Evolutionary conservation across 2,329 filamentous ascomycete genomes (phyloP), one percentile per base, ranked within the genome.

Genomic region (Colletotrichum nymphaeae): DNA sequence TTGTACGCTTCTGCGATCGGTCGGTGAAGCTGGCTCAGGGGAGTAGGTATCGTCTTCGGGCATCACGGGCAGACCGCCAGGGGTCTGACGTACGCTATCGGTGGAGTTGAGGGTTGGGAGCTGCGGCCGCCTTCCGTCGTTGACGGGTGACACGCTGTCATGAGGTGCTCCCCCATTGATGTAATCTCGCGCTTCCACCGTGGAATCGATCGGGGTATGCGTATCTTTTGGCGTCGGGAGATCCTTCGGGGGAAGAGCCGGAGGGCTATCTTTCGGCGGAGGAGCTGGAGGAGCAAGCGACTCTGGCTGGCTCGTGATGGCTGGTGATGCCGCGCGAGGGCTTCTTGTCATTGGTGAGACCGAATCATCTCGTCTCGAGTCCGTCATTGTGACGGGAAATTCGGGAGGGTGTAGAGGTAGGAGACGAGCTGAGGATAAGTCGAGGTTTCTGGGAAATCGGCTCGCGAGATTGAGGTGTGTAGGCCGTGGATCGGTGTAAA

Each of bases 1-100:
- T 77, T 97, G 94, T 4, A 97, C 94, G 79, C 93, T 96, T 69
- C 90, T 89, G 24, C 87, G 86, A 16, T 79, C 81, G 1, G 82
- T 80, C 26, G 86, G 85, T 6, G 84, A 83, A 46, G 75, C 67
- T n/a, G 78, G 75, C 55, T 81, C 80, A 8, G 78, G 74, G 11
- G 71, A 75, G 30, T 66, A 69, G 26, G 63, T 71, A 22, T 60
- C 46, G 37, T 71, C 52, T 73, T 79, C 76, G 56, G 77, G 70
- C 73, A 70, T 73, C 58, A 65, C 65, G 6, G 64, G 73, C 42
- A 68, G 32, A 76, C 64, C 37, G 63, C 63, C 49, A 22, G 46
- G 42, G 24, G 28, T 55, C 60, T 57, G 63, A 46, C 67, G 28
- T 32, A 63, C 12, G 22, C 68, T 57, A 42, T 70, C 69, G 55